Evolutionary conservation across 495 filamentous ascomycete genomes (phyloP).

Genomic region (Podospora conica): DNA sequence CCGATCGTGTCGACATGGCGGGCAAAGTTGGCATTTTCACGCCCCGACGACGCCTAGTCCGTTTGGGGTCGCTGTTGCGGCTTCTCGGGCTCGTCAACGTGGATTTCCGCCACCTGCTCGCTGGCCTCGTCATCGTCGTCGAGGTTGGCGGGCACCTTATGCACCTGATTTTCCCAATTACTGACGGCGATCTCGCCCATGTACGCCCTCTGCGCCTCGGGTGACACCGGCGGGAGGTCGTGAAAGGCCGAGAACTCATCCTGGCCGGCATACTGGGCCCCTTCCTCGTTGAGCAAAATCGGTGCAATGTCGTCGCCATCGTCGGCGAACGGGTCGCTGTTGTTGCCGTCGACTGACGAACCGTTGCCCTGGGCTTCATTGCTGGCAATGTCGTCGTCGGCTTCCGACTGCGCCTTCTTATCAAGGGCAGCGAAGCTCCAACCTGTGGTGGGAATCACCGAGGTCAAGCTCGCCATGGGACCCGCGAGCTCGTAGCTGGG

Average conservation of each 20-base stretch:
- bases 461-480: constrained; percentile 27
- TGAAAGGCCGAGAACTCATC: constrained; percentile 9
- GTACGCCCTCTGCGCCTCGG: constrained; percentile 17
- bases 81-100: constrained; percentile 28
- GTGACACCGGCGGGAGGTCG: not conserved
- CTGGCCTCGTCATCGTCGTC: constrained; percentile 30
- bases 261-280: constrained; percentile 18
- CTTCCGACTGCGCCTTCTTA: constrained; percentile 14
- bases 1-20: too few species aligned
- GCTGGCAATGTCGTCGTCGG: constrained; percentile 31
- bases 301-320: constrained; percentile 15
- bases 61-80: not conserved
- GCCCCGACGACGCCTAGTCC: constrained; percentile 4
- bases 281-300: constrained; percentile 13
- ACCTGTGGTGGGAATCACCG: constrained; percentile 14
- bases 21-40: too few species aligned
- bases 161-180: constrained; percentile 30
- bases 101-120: constrained; percentile 41
- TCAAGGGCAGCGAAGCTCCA: constrained; percentile 36
- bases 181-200: constrained; percentile 21
- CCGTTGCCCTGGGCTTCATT: constrained; percentile 35
- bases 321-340: constrained; percentile 12
- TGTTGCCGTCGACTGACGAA: constrained; percentile 12
- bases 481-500: constrained; percentile 19
- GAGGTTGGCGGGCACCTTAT: constrained; percentile 27